These are phyloP conservation scores for Agrocybe pediades DNA, from an alignment of 768 basidiomycete species.

Conservation along the genomic window DNA sequence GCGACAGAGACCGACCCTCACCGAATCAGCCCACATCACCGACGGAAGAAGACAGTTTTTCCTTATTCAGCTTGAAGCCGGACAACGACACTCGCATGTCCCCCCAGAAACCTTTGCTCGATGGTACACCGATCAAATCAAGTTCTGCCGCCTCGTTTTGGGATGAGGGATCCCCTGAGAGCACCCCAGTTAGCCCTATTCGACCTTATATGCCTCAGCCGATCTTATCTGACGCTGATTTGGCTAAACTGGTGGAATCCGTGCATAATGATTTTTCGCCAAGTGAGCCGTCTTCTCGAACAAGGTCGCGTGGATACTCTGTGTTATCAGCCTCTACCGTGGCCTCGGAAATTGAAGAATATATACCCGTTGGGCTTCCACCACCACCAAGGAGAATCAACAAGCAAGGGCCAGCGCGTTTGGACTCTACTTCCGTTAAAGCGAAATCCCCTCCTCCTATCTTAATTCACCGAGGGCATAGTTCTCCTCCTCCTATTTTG, in stretches of 20 bases:
- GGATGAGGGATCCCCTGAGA: slow-evolving; percentile 45
- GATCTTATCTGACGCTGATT: slow-evolving; percentile 69
- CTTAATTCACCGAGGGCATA: not conserved
- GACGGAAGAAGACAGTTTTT: slow-evolving; percentile 54
- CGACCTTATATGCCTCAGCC: slow-evolving; percentile 55
- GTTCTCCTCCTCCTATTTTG: slow-evolving; percentile 1
- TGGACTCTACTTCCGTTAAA: slow-evolving; percentile 8
- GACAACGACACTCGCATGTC: slow-evolving; percentile 36
- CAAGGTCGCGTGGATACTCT: slow-evolving; percentile 35
- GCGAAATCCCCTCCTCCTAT: slow-evolving; percentile 3
- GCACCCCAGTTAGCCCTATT: slow-evolving; percentile 36
- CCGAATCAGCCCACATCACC: slow-evolving; percentile 41
- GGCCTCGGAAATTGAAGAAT: slow-evolving; percentile 29
- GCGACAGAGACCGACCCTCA: slow-evolving; percentile 51
- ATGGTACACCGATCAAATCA: slow-evolving; percentile 18
- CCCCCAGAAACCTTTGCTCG: slow-evolving; percentile 24
- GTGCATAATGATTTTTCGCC: slow-evolving; percentile 26
- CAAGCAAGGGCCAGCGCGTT: slow-evolving; percentile 11
- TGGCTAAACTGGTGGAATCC: slow-evolving; percentile 61
- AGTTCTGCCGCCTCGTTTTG: slow-evolving; percentile 37
- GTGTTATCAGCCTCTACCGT: slow-evolving; percentile 41
- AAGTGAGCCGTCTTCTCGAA: not conserved
- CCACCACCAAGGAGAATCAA: slow-evolving; percentile 25
- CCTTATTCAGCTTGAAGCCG: slow-evolving; percentile 53
- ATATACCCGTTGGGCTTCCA: slow-evolving; percentile 24